These are phyloP conservation scores for Fusarium anguioides DNA, from an alignment of 2,329 filamentous ascomycete species.

Conservation along the genomic window DNA sequence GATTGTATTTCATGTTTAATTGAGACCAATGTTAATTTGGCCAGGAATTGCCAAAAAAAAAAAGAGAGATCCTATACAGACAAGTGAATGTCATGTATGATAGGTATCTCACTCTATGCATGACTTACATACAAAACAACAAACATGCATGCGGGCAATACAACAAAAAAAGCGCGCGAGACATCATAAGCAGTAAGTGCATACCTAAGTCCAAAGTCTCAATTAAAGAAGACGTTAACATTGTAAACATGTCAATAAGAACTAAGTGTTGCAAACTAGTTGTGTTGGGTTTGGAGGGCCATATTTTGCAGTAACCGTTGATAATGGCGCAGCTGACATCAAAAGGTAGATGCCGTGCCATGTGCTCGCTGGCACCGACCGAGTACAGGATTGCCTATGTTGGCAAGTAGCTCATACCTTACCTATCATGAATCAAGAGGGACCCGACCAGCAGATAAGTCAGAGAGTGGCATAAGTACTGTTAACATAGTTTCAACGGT, in stretches of 20 bases:
- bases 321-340: slow-evolving; percentile 24
- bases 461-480: slow-evolving; percentile 1
- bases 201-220: not conserved
- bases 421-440: slow-evolving; percentile 15
- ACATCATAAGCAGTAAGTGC: slow-evolving; percentile 3
- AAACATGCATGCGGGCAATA: slow-evolving; percentile 26
- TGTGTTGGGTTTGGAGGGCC: not conserved
- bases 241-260: not conserved
- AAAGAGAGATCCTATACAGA: too few relatives aligned
- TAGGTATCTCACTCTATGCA: slow-evolving; percentile 3
- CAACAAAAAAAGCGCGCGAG: slow-evolving; percentile 23
- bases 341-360: slow-evolving; percentile 19
- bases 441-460: not conserved
- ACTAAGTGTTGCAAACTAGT: not conserved
- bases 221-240: not conserved
- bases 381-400: slow-evolving; percentile 16
- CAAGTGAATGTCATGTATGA: too few relatives aligned
- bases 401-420: slow-evolving; percentile 9
- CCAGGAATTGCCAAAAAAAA: not conserved
- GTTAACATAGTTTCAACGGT: slow-evolving; percentile 11
- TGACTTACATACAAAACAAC: slow-evolving; percentile 26
- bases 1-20: too few relatives aligned
- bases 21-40: not conserved
- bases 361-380: slow-evolving; percentile 25
- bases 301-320: slow-evolving; percentile 1